These are phyloP conservation scores for Capsella rubella DNA, from an alignment of 441 rosid genomes.

Conservation along the genomic window DNA sequence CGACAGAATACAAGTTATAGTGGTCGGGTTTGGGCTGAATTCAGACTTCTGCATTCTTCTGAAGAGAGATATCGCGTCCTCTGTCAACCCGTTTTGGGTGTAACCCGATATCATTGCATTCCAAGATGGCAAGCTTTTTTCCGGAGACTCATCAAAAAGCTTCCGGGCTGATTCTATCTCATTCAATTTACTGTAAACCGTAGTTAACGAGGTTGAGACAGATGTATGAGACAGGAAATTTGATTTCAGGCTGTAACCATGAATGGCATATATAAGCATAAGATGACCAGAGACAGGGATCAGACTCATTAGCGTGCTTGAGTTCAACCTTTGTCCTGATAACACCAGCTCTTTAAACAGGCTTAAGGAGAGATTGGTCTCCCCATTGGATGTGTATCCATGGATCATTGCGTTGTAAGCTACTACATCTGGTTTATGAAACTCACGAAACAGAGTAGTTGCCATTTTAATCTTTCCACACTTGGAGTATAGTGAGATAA, in stretches of 20 bases:
- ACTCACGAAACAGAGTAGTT: slow-evolving; percentile 55
- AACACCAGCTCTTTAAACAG: slow-evolving; percentile 59
- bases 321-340: slow-evolving; percentile 56
- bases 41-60: slow-evolving; percentile 63
- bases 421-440: slow-evolving; percentile 63
- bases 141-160: slow-evolving; percentile 60
- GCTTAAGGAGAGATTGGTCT: slow-evolving; percentile 55
- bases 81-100: slow-evolving; percentile 77
- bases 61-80: slow-evolving; percentile 69
- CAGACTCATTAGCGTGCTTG: slow-evolving; percentile 70
- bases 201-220: slow-evolving; percentile 66
- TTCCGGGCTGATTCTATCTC: slow-evolving; percentile 62
- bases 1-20: slow-evolving; percentile 72
- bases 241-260: slow-evolving; percentile 61
- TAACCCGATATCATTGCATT: slow-evolving; percentile 87
- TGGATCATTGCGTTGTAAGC: slow-evolving; percentile 84
- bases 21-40: slow-evolving; percentile 67
- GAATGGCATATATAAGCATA: slow-evolving; percentile 57
- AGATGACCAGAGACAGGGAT: slow-evolving; percentile 73
- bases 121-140: slow-evolving; percentile 78
- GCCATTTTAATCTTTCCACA: slow-evolving; percentile 58
- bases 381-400: slow-evolving; percentile 65
- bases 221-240: slow-evolving; percentile 56
- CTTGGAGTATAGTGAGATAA: slow-evolving; percentile 68
- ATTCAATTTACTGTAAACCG: slow-evolving; percentile 68